Evolutionary conservation across 495 filamentous ascomycete genomes (phyloP).

Genomic region (Friedmanniomyces simplex): DNA sequence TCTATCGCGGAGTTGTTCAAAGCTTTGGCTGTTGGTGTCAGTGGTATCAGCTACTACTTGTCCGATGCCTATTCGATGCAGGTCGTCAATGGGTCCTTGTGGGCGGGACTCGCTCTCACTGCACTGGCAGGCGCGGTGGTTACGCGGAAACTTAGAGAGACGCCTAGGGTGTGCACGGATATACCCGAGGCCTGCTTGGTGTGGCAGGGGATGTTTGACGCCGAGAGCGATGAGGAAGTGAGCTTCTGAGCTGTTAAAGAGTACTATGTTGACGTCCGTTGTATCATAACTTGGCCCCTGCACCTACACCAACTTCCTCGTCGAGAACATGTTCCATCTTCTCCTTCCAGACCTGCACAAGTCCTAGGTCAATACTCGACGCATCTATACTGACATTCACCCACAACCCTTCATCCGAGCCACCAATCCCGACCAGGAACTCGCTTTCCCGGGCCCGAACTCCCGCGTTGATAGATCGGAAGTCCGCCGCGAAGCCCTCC

Average conservation of each 20-base stretch:
- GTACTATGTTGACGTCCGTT: not conserved
- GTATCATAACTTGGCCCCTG: not conserved
- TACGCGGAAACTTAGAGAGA: conserved; percentile 36
- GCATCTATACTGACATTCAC: conserved; percentile 17
- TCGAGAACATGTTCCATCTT: conserved; percentile 27
- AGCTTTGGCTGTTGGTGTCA: conserved; percentile 36
- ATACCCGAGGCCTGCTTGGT: conserved; percentile 32
- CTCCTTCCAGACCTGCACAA: conserved; percentile 23
- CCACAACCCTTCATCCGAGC: conserved; percentile 20
- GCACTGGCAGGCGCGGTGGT: conserved; percentile 32
- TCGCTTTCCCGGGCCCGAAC: conserved; percentile 30
- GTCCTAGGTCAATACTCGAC: conserved; percentile 5
- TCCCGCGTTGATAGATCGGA: conserved; percentile 4
- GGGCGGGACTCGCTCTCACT: conserved; percentile 31
- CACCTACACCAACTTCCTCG: not conserved
- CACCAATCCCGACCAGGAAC: conserved; percentile 28
- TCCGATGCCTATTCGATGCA: conserved; percentile 31
- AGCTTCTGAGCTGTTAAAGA: not conserved
- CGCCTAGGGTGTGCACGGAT: conserved; percentile 32
- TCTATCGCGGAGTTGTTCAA: conserved; percentile 34
- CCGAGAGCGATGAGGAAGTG: conserved; percentile 12
- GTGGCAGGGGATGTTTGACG: conserved; percentile 40
- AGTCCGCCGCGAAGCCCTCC: conserved; percentile 20
- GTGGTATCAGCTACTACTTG: conserved; percentile 35
- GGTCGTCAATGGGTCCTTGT: conserved; percentile 32